Evolutionary conservation across 805 yeast genomes (phyloP).

Genomic region (Yueomyces sp.): DNA sequence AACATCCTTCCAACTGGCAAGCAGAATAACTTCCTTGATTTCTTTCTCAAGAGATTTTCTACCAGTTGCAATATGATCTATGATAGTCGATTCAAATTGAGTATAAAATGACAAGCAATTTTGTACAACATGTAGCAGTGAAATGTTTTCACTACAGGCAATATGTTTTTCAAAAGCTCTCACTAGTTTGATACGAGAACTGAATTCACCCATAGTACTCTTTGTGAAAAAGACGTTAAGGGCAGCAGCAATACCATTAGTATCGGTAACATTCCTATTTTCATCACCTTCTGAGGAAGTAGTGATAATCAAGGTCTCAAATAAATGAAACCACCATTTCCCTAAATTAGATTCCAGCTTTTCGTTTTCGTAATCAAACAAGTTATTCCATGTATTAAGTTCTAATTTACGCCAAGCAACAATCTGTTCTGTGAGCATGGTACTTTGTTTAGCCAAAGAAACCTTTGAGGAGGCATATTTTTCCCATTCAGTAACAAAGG

Average conservation of each 20-base stretch:
- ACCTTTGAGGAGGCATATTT: constrained; percentile 75
- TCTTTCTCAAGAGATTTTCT: constrained; percentile 60
- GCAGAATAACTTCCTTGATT: constrained; percentile 65
- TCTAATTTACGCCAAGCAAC: constrained; percentile 89
- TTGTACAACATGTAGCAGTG: constrained; percentile 16
- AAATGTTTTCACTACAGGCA: constrained; percentile 15
- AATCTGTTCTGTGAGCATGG: constrained; percentile 49
- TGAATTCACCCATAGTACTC: constrained; percentile 64
- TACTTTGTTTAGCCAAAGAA: constrained; percentile 42
- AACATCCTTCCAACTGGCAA: constrained; percentile 96
- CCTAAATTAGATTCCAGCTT: constrained; percentile 39
- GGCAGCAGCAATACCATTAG: constrained; percentile 33
- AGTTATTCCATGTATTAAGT: constrained; percentile 68
- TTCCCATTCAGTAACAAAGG: constrained; percentile 83
- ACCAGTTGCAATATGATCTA: constrained; percentile 29
- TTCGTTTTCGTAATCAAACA: constrained; percentile 53
- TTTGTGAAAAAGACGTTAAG: constrained; percentile 65
- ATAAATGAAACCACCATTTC: constrained; percentile 86
- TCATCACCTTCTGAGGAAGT: constrained; percentile 23
- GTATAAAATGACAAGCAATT: constrained; percentile 44
- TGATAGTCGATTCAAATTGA: constrained; percentile 46
- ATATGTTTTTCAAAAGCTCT: constrained; percentile 52
- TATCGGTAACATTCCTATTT: constrained; percentile 6
- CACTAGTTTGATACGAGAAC: constrained; percentile 43
- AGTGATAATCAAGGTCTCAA: constrained; percentile 58